Evolutionary conservation across 257 asterid species (phyloP).

Genomic region (Penstemon newberryi): DNA sequence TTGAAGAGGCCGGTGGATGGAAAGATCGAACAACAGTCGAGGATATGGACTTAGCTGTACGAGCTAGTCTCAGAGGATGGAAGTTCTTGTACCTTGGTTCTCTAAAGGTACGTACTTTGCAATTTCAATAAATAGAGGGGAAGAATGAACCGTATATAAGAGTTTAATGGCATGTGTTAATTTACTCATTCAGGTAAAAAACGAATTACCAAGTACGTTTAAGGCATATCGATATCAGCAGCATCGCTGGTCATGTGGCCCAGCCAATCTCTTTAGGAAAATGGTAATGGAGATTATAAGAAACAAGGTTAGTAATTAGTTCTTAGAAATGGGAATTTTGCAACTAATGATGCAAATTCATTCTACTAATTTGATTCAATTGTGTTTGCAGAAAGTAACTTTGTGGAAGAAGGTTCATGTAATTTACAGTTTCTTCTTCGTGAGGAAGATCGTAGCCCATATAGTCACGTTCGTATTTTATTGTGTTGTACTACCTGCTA

Average conservation of each 20-base stretch:
- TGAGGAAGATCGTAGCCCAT: slow-evolving; percentile 86
- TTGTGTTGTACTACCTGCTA: slow-evolving; percentile 76
- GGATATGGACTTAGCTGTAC: slow-evolving; percentile 98
- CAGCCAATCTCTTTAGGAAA: slow-evolving; percentile 86
- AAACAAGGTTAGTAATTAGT: slow-evolving; percentile 56
- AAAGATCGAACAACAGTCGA: slow-evolving; percentile 92
- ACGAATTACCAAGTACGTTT: slow-evolving; percentile 90
- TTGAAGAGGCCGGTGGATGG: slow-evolving; percentile 99
- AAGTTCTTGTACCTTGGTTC: slow-evolving; percentile 79
- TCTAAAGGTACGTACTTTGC: slow-evolving; percentile 41
- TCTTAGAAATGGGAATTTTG: background rate
- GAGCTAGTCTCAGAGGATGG: slow-evolving; percentile 95
- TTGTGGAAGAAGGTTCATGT: slow-evolving; percentile 81
- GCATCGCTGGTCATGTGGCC: slow-evolving; percentile 99
- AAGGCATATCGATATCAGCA: slow-evolving; percentile 92
- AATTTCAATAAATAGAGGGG: slow-evolving; percentile 38
- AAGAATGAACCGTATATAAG: background rate
- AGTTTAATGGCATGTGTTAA: background rate
- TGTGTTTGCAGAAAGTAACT: slow-evolving; percentile 67
- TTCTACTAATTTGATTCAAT: background rate
- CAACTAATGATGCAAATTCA: background rate
- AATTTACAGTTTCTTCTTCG: slow-evolving; percentile 89
- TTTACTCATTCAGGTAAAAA: slow-evolving; percentile 62
- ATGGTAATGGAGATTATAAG: slow-evolving; percentile 71
- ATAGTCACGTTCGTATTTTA: slow-evolving; percentile 77